Percentiles rank a stretch among this genome's conserved stretches.
Conservation (phyloP, 129 eudicot genomes). For the Kitagawia praeruptora region DNA sequence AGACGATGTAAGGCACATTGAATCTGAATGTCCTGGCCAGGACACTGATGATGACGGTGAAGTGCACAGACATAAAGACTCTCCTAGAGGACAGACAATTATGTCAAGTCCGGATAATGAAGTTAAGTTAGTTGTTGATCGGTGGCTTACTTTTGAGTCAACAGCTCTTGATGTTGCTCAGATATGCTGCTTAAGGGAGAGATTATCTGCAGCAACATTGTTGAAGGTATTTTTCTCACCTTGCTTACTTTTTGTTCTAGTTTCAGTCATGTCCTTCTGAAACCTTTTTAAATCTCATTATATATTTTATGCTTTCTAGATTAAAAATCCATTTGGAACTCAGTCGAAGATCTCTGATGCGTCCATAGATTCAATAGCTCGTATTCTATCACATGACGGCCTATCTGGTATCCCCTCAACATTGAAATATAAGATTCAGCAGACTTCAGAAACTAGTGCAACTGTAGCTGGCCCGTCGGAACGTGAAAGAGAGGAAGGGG, state of each 20-base stretch:
- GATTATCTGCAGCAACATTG: slow-evolving; percentile 70
- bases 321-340: slow-evolving; percentile 42
- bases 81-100: slow-evolving; percentile 31
- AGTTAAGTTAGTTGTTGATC: slow-evolving; percentile 70
- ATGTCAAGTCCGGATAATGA: slow-evolving; percentile 74
- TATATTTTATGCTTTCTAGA: slow-evolving; percentile 28
- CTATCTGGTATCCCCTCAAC: slow-evolving; percentile 41
- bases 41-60: slow-evolving; percentile 31
- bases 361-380: slow-evolving; percentile 49
- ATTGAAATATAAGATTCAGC: slow-evolving; percentile 30
- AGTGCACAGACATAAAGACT: neutral
- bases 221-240: slow-evolving; percentile 39
- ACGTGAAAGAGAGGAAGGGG: neutral
- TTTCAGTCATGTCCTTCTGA: neutral
- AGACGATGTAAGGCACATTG: slow-evolving; percentile 20
- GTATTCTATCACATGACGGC: slow-evolving; percentile 70
- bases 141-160: slow-evolving; percentile 76
- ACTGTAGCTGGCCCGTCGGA: slow-evolving; percentile 32
- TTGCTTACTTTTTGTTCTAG: neutral
- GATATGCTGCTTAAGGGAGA: slow-evolving; percentile 83
- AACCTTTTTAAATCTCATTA: neutral
- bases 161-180: slow-evolving; percentile 90
- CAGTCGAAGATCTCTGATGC: slow-evolving; percentile 65
- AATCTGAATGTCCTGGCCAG: slow-evolving; percentile 24
- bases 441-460: slow-evolving; percentile 42